Evolutionary conservation across 768 basidiomycete species (phyloP).

Genomic region (Boletus bicolor): DNA sequence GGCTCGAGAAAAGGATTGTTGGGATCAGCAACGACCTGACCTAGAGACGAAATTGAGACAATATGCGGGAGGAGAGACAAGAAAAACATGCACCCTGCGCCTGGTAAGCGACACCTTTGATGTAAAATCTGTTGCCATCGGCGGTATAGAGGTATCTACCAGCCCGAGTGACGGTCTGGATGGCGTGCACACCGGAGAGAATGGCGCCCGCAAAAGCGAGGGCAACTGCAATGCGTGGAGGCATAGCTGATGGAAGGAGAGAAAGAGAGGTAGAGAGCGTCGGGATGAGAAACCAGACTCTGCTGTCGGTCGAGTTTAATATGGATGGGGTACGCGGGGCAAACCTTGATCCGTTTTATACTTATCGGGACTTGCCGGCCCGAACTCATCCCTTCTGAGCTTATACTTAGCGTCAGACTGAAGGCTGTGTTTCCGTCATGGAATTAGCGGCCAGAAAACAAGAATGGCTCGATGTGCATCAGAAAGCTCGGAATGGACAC

Average conservation of each 20-base stretch:
- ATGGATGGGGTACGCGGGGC: background rate
- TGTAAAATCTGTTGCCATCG: conserved; percentile 77
- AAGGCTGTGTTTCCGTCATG: too few relatives aligned
- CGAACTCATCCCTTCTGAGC: background rate
- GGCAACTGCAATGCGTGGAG: conserved; percentile 19
- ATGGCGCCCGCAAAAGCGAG: conserved; percentile 41
- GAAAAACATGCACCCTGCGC: conserved; percentile 54
- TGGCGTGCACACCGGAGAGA: conserved; percentile 55
- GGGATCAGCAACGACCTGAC: conserved; percentile 37
- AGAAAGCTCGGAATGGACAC: too few relatives aligned
- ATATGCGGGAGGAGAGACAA: background rate
- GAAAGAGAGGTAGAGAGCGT: conserved; percentile 11
- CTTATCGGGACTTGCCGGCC: background rate
- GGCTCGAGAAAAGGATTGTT: conserved; percentile 70
- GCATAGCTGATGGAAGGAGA: conserved; percentile 24
- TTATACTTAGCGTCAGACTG: too few relatives aligned
- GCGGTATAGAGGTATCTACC: conserved; percentile 82
- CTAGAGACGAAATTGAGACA: conserved; percentile 21
- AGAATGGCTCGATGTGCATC: too few relatives aligned
- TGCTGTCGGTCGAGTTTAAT: background rate
- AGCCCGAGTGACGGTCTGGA: conserved; percentile 62
- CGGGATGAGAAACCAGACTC: background rate
- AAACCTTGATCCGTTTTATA: conserved; percentile 4
- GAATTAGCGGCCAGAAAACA: too few relatives aligned
- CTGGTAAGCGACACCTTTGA: conserved; percentile 87